These are phyloP conservation scores for Pseudogymnoascus sp. DNA, from an alignment of 2,329 filamentous ascomycete species.

Conservation along the genomic window DNA sequence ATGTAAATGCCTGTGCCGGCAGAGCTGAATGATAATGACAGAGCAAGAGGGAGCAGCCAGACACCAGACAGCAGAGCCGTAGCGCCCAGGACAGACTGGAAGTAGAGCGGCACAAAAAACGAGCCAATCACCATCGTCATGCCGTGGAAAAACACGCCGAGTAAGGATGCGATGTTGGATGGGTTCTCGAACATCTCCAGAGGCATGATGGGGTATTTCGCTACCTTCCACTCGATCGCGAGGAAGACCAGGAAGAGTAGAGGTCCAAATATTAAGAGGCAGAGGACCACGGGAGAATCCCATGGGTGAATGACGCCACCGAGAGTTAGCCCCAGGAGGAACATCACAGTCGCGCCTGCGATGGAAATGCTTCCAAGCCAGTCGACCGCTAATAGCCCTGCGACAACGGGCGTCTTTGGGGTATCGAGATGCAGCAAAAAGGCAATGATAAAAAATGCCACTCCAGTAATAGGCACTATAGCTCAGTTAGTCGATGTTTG, in stretches of 20 bases:
- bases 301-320: constrained; percentile 67
- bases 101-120: constrained; percentile 52
- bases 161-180: constrained; percentile 58
- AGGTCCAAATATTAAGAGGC: constrained; percentile 53
- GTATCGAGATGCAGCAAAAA: constrained; percentile 61
- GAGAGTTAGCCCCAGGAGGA: constrained; percentile 78
- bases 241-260: constrained; percentile 53
- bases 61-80: constrained; percentile 67
- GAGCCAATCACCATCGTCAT: constrained; percentile 31
- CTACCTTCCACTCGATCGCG: constrained; percentile 63
- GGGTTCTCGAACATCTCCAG: constrained; percentile 57
- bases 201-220: constrained; percentile 72
- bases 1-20: constrained; percentile 48
- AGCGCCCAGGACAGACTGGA: constrained; percentile 65
- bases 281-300: constrained; percentile 26
- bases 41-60: constrained; percentile 63
- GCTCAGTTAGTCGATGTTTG: constrained; percentile 39
- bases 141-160: constrained; percentile 64
- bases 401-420: constrained; percentile 52
- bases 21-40: constrained; percentile 58
- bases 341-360: constrained; percentile 70
- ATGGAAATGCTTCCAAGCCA: constrained; percentile 54
- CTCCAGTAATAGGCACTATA: constrained; percentile 40
- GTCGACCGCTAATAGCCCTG: constrained; percentile 54
- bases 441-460: constrained; percentile 43